A percentile compares a stretch with the other conserved stretches of the same genome.
Conservation (phyloP, 768 basidiomycete genomes). For the Grammothele lineata region DNA sequence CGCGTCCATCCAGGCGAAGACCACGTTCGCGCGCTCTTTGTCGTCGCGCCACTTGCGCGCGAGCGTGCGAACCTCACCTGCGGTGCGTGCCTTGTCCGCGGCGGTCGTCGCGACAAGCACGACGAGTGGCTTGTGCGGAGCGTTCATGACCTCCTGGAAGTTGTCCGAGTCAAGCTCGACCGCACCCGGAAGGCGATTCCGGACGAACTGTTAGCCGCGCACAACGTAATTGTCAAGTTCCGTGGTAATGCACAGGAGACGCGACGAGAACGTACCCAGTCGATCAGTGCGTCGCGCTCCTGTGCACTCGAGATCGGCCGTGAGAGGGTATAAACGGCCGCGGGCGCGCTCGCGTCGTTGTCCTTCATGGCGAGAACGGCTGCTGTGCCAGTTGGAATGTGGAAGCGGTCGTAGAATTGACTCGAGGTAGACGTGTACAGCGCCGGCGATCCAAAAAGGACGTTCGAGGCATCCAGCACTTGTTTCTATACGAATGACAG, state of each 20-base stretch:
- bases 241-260: neutral
- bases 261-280: slow-evolving; percentile 17
- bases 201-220: slow-evolving; percentile 10
- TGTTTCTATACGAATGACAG: slow-evolving; percentile 33
- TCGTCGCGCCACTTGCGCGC: slow-evolving; percentile 40
- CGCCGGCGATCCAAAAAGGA: slow-evolving; percentile 45
- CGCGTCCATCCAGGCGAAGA: slow-evolving; percentile 89
- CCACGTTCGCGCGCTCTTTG: slow-evolving; percentile 46
- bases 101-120: slow-evolving; percentile 59
- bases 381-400: slow-evolving; percentile 18
- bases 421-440: slow-evolving; percentile 38
- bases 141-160: slow-evolving; percentile 85
- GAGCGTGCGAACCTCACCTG: slow-evolving; percentile 55
- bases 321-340: slow-evolving; percentile 36
- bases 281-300: slow-evolving; percentile 9
- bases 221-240: neutral
- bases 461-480: slow-evolving; percentile 52
- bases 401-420: slow-evolving; percentile 31
- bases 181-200: slow-evolving; percentile 68
- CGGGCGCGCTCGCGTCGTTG: slow-evolving; percentile 43
- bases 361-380: slow-evolving; percentile 68
- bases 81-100: slow-evolving; percentile 26
- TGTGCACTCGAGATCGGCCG: slow-evolving; percentile 1
- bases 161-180: slow-evolving; percentile 73
- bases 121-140: slow-evolving; percentile 69